A percentile compares a stretch with the other conserved stretches of the same genome.
phyloP scores from a whole-genome alignment of 2,329 filamentous ascomycete genomes.

The Ascochyta pisi region DNA sequence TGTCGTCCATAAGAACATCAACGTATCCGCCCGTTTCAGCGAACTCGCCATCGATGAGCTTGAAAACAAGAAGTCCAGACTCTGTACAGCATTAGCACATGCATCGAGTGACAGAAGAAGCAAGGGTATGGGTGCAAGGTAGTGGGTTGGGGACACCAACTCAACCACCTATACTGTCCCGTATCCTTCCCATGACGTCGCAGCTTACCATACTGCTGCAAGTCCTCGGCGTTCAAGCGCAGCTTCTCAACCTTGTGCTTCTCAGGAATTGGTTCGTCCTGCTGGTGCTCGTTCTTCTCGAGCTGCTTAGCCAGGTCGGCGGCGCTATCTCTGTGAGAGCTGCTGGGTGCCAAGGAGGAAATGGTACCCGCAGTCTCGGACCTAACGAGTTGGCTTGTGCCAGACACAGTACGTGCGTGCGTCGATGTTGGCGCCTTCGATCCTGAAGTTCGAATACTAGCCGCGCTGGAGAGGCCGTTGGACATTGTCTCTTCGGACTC shows the following conservation, averaged over 20 bases:
- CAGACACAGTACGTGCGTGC: constrained; percentile 29
- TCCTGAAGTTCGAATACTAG: constrained; percentile 29
- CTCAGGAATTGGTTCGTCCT: constrained; percentile 57
- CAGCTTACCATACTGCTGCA: constrained; percentile 74
- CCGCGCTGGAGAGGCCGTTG: constrained; percentile 31
- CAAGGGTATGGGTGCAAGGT: constrained; percentile 28
- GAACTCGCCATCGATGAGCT: constrained; percentile 87
- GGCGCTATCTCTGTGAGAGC: constrained; percentile 37
- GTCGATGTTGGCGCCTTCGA: constrained; percentile 21
- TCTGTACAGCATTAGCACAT: constrained; percentile 61
- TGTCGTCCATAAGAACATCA: constrained; percentile 92
- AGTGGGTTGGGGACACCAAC: constrained; percentile 34
- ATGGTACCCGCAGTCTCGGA: constrained; percentile 51
- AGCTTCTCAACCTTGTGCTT: constrained; percentile 74
- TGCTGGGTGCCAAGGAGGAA: constrained; percentile 46
- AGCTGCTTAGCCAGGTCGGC: constrained; percentile 55
- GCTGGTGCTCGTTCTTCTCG: constrained; percentile 55
- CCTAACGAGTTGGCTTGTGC: constrained; percentile 31
- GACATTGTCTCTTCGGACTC: constrained; percentile 53
- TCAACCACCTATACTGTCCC: constrained; percentile 29
- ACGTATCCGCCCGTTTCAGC: constrained; percentile 77
- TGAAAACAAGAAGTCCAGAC: constrained; percentile 92
- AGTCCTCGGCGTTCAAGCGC: constrained; percentile 77
- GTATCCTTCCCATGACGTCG: constrained; percentile 20
- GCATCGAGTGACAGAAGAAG: background rate